These are phyloP conservation scores for Neoboletus subvelutipes DNA, from an alignment of 768 basidiomycete genomes.

Conservation along the genomic window DNA sequence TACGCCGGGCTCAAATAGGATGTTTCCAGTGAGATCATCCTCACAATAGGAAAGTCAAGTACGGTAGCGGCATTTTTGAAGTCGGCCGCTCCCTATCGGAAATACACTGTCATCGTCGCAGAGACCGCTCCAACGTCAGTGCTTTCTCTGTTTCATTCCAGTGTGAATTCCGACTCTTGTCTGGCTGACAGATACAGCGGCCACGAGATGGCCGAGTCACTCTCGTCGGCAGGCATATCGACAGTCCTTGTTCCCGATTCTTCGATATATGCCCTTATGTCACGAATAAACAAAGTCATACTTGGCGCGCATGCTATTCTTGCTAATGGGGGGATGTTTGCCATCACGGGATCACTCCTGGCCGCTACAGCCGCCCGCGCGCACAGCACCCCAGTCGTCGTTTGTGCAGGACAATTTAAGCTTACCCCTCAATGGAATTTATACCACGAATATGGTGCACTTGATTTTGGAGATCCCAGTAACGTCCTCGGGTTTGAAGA, in stretches of 20 bases:
- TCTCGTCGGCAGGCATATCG: constrained; percentile 78
- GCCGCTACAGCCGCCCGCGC: constrained; percentile 85
- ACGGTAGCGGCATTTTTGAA: constrained; percentile 95
- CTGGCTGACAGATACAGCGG: constrained; percentile 66
- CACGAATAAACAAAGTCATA: constrained; percentile 94
- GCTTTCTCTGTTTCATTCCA: not conserved
- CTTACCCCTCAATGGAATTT: constrained; percentile 89
- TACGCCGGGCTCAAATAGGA: not conserved
- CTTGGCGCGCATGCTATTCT: constrained; percentile 94
- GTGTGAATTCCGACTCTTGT: constrained; percentile 3
- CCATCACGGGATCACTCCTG: constrained; percentile 79
- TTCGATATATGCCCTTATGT: constrained; percentile 93
- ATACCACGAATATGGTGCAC: constrained; percentile 81
- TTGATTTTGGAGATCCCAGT: constrained; percentile 74
- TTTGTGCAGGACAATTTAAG: constrained; percentile 96
- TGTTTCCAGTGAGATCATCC: constrained; percentile 78
- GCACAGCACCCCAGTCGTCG: constrained; percentile 89
- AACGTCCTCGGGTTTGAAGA: constrained; percentile 73
- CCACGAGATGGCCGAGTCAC: constrained; percentile 76
- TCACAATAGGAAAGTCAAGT: constrained; percentile 90
- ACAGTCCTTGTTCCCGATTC: constrained; percentile 98
- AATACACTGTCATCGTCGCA: constrained; percentile 94
- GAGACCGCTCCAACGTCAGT: constrained; percentile 93
- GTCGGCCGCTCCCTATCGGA: constrained; percentile 83
- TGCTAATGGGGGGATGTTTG: constrained; percentile 95